Percentiles rank a stretch among this genome's conserved stretches.
phyloP scores from a whole-genome alignment of 192 early-diverging fungal species.

The Coemansia sp. region DNA sequence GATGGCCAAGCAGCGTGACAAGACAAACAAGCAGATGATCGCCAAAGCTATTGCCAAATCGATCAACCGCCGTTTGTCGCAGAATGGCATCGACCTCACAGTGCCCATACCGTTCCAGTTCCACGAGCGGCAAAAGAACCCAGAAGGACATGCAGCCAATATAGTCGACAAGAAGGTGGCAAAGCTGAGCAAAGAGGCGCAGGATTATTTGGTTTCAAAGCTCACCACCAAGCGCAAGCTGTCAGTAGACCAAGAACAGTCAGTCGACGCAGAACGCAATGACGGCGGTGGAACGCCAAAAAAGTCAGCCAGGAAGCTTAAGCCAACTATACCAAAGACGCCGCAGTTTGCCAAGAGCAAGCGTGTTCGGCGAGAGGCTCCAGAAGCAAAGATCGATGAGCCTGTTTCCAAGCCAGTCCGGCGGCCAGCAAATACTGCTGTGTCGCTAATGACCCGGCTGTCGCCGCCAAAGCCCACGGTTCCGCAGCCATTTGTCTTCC shows the following conservation, averaged over 20 bases:
- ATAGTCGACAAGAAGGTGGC: constrained; percentile 2
- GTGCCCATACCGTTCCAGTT: constrained; percentile 48
- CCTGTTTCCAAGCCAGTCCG: constrained; percentile 2
- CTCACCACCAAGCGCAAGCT: constrained; percentile 26
- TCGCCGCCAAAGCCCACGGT: constrained; percentile 42
- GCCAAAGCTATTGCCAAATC: constrained; percentile 36
- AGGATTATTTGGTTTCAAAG: constrained; percentile 19
- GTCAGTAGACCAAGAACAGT: background rate
- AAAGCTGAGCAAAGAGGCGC: constrained; percentile 22
- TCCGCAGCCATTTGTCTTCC: constrained; percentile 57
- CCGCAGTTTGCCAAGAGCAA: constrained; percentile 50
- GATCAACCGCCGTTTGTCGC: constrained; percentile 22
- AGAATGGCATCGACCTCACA: constrained; percentile 17
- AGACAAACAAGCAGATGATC: constrained; percentile 29
- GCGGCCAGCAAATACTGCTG: background rate
- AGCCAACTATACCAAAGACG: constrained; percentile 40
- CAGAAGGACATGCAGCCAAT: background rate
- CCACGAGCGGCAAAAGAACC: constrained; percentile 12
- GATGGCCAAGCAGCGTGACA: constrained; percentile 43
- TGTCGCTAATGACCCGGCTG: background rate
- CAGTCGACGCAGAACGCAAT: background rate
- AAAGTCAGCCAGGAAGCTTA: constrained; percentile 13
- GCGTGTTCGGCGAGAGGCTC: constrained; percentile 26
- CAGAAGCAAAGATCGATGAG: constrained; percentile 2
- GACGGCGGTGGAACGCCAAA: background rate